phyloP scores from a whole-genome alignment of 805 yeast genomes.

The Scheffersomyces coipomensis region DNA sequence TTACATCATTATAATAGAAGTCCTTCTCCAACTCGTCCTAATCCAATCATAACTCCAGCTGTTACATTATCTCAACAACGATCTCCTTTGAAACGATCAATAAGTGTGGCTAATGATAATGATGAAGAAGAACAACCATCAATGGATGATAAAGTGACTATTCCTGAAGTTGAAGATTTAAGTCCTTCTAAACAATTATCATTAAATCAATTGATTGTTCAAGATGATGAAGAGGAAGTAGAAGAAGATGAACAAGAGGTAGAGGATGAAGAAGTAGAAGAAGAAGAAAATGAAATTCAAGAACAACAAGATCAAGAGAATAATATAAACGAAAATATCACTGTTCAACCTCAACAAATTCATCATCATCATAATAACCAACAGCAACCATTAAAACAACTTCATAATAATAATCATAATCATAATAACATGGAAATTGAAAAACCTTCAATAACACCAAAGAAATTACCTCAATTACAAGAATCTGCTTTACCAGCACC shows the following conservation, averaged over 20 bases:
- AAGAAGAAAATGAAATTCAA: neutral
- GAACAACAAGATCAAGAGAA: neutral
- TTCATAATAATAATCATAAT: neutral
- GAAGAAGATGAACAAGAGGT: no score
- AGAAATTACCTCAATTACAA: neutral
- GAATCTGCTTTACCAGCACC: neutral
- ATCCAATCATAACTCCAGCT: no score
- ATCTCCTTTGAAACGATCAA: no score
- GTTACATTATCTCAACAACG: no score
- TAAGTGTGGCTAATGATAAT: no score
- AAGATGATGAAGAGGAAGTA: no score
- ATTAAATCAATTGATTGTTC: no score
- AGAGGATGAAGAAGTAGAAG: neutral
- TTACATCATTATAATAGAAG: neutral
- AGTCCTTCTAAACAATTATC: no score
- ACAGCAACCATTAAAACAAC: constrained; percentile 1
- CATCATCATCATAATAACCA: neutral
- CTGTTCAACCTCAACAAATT: constrained; percentile 2
- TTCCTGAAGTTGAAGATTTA: no score
- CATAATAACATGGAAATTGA: neutral
- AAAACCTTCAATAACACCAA: neutral
- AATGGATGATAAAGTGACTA: no score
- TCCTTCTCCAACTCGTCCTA: no score
- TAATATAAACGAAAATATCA: neutral
- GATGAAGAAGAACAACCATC: no score